These are phyloP conservation scores for Hirsutella minnesotensis DNA, from an alignment of 2,329 filamentous ascomycete genomes.

Conservation along the genomic window DNA sequence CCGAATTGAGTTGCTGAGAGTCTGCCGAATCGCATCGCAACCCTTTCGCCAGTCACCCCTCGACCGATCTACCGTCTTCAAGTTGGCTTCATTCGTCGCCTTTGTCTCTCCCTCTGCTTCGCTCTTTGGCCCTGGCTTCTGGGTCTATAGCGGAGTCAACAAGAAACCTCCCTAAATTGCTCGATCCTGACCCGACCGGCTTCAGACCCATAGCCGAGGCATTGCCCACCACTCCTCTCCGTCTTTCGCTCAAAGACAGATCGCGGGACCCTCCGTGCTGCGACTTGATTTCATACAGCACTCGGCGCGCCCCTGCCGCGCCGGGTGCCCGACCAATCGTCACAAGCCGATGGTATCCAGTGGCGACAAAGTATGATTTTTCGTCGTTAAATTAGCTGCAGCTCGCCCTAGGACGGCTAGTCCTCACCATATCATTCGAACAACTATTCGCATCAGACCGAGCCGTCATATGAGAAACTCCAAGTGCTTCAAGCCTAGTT, in stretches of 20 bases:
- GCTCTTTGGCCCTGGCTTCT: constrained; percentile 82
- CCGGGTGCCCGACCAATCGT: constrained; percentile 15
- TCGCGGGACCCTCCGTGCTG: constrained; percentile 22
- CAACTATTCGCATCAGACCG: too few relatives aligned
- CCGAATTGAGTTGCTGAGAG: too few relatives aligned
- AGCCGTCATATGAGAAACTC: not conserved
- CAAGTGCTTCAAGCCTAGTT: not conserved
- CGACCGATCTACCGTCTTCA: constrained; percentile 47
- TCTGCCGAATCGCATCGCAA: not conserved
- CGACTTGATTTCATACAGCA: constrained; percentile 17
- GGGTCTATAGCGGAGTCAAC: constrained; percentile 94
- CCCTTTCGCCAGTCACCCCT: not conserved
- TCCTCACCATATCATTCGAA: constrained; percentile 6
- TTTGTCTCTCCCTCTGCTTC: constrained; percentile 63
- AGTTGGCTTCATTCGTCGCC: constrained; percentile 81
- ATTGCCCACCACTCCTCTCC: not conserved
- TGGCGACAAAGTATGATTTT: constrained; percentile 17
- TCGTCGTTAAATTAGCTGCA: constrained; percentile 12
- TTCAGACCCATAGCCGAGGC: too few relatives aligned
- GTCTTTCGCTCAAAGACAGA: not conserved
- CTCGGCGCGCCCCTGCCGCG: constrained; percentile 26
- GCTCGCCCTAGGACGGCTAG: constrained; percentile 1
- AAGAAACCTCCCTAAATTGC: constrained; percentile 88
- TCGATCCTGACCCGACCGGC: not conserved
- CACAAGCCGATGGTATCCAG: constrained; percentile 4